phyloP scores from a whole-genome alignment of 768 basidiomycete genomes.

The Tylopilus rubrobrunneus region DNA sequence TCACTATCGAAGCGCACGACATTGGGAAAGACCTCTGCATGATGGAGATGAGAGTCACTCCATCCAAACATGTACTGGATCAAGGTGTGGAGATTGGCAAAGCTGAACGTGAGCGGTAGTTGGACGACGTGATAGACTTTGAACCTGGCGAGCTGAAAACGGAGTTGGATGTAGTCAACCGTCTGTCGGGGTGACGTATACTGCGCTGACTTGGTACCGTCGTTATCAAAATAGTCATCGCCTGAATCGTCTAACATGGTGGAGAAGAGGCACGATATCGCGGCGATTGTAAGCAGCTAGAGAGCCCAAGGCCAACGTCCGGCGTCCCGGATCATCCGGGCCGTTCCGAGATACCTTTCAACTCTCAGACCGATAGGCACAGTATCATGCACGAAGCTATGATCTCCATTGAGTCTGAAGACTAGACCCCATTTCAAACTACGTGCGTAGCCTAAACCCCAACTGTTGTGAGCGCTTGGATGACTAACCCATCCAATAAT shows the following conservation, averaged over 20 bases:
- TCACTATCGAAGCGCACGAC: constrained; percentile 17
- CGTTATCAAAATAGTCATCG: not conserved
- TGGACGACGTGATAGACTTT: constrained; percentile 24
- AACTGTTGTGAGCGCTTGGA: too few species aligned
- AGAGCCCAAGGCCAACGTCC: too few species aligned
- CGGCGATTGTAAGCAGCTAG: too few species aligned
- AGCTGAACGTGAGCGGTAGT: constrained; percentile 27
- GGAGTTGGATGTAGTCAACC: constrained; percentile 23
- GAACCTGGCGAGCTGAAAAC: constrained; percentile 29
- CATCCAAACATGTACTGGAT: constrained; percentile 33
- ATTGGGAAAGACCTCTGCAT: constrained; percentile 19
- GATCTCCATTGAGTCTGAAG: too few species aligned
- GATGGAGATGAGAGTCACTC: constrained; percentile 23
- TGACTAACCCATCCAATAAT: too few species aligned
- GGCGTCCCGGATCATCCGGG: too few species aligned
- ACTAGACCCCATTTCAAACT: too few species aligned
- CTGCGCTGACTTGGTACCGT: not conserved
- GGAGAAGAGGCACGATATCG: not conserved
- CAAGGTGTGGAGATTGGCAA: constrained; percentile 28
- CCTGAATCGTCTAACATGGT: constrained; percentile 10
- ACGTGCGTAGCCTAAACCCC: too few species aligned
- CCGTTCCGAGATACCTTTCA: too few species aligned
- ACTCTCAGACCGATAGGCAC: too few species aligned
- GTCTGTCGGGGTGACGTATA: constrained; percentile 16
- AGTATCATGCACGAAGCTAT: too few species aligned